Percentiles rank a stretch among this genome's conserved stretches.
These are phyloP conservation scores for Yamadazyma membranifaciens DNA, from an alignment of 1,139 yeast species.

Conservation along the genomic window DNA sequence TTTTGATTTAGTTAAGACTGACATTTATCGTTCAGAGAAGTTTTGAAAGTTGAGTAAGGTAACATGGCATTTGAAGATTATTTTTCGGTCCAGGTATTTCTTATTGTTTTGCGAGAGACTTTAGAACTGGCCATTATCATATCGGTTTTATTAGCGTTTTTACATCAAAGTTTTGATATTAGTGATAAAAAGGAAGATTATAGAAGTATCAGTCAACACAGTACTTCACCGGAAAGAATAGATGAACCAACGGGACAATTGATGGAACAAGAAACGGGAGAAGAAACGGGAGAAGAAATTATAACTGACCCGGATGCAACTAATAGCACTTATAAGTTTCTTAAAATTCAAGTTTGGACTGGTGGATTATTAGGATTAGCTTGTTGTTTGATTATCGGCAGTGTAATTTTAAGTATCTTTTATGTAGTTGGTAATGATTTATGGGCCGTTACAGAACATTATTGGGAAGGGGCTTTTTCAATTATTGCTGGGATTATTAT, in stretches of 20 bases:
- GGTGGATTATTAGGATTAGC: conserved; percentile 42
- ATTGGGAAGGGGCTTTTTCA: conserved; percentile 48
- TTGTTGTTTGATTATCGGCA: conserved; percentile 37
- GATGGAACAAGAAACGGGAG: conserved; percentile 2
- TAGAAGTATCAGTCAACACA: not conserved
- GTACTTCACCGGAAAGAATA: not conserved
- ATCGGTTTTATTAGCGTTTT: conserved; percentile 43
- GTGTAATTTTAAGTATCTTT: conserved; percentile 34
- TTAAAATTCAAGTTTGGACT: conserved; percentile 39
- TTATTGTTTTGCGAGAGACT: conserved; percentile 46
- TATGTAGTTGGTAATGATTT: conserved; percentile 39
- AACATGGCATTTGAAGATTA: conserved; percentile 21
- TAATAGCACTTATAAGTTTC: conserved; percentile 17
- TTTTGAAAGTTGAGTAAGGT: not conserved
- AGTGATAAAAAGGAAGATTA: not conserved
- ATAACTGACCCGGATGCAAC: conserved; percentile 2
- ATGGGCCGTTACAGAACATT: conserved; percentile 46
- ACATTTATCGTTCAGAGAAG: not conserved
- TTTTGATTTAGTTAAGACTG: not conserved
- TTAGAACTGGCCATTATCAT: conserved; percentile 47
- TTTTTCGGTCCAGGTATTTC: conserved; percentile 46
- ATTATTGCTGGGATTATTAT: conserved; percentile 44
- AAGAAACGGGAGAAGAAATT: conserved; percentile 2
- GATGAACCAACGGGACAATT: not conserved
- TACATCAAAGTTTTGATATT: conserved; percentile 31